Evolutionary conservation across 352 stramenopile species (phyloP).

Genomic region (Pythium aristosporum): DNA sequence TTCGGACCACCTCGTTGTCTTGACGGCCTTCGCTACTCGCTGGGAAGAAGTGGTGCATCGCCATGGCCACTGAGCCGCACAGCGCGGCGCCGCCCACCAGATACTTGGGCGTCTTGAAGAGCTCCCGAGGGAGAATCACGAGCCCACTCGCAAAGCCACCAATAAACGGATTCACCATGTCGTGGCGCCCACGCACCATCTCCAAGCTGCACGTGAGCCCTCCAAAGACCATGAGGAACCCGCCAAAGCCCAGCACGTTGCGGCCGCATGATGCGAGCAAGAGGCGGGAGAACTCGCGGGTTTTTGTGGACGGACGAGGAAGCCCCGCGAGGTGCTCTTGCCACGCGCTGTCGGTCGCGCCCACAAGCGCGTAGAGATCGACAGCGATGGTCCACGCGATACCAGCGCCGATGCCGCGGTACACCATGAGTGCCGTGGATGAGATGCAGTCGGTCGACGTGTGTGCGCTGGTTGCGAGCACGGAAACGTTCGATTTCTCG

Average conservation of each 20-base stretch:
- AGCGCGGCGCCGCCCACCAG: conserved; percentile 44
- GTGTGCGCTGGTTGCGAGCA: conserved; percentile 27
- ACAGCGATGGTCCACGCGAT: conserved; percentile 76
- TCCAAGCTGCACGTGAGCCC: conserved; percentile 72
- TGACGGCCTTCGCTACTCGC: conserved; percentile 22
- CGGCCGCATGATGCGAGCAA: conserved; percentile 36
- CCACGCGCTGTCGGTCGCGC: conserved; percentile 40
- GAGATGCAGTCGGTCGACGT: conserved; percentile 61
- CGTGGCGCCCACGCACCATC: conserved; percentile 47
- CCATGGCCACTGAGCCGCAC: conserved; percentile 57
- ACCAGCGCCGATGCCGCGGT: conserved; percentile 58
- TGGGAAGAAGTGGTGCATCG: conserved; percentile 57
- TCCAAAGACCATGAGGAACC: conserved; percentile 74
- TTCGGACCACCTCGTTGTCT: background rate
- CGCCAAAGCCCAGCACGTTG: conserved; percentile 71
- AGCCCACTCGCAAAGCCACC: conserved; percentile 64
- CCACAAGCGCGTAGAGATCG: conserved; percentile 59
- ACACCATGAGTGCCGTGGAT: conserved; percentile 58
- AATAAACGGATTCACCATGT: conserved; percentile 68
- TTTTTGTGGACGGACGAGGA: conserved; percentile 27
- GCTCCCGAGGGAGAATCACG: conserved; percentile 43
- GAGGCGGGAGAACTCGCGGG: conserved; percentile 33
- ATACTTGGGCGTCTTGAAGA: conserved; percentile 40
- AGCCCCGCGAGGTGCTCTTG: conserved; percentile 30
- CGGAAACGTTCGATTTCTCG: background rate